Evolutionary conservation across 2,329 filamentous ascomycete genomes (phyloP), one percentile per base, ranked within the genome.

Genomic region (Cladosporium sphaerospermum): DNA sequence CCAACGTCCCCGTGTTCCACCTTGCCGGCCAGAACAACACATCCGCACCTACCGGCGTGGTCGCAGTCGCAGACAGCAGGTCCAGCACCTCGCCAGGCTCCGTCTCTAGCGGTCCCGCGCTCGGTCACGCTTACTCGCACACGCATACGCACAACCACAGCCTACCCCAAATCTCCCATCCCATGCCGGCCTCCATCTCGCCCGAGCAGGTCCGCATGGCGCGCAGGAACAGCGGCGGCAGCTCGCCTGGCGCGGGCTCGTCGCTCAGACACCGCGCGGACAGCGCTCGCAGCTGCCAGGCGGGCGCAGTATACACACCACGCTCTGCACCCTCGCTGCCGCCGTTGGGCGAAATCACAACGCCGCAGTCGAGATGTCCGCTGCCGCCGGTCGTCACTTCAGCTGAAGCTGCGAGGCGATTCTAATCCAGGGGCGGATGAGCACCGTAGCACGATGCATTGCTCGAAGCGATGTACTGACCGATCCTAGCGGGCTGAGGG

Each of bases 1-100:
- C 92, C 40, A 93, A 93, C 42, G 89, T 93, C 36, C 85, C 88
- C 7, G 89, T 92, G 1, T 96, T 96, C 71, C 78, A 84, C 64
- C 75, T 75, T 33, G 67, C 66, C 32, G 65, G 64, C 19, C 62
- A 65, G 50, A 58, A 59, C 50, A 59, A 59, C 37, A 43, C 59
- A 10, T 49, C 48, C 6, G 49, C 61, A 10, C 51, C 57, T 28
- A n/a, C 23, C 7, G 59, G 57, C 19, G 49, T 54, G 19, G 57
- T 55, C 14, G 49, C 55, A 28, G 57, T 55, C 14, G 57, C 57
- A 14, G 61, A 59, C 33, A 55, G 59, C 34, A 48, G 57, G 31
- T 53, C 53, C 40, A 66, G 62, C 47, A 62, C 57, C n/a, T 65
- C 64, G 28, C 65, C 64, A 2, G 57, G 59, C 5, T 60, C 59